Base-by-base conservation (phyloP, 768 basidiomycete genomes). In the Auricularia sp. region DNA sequence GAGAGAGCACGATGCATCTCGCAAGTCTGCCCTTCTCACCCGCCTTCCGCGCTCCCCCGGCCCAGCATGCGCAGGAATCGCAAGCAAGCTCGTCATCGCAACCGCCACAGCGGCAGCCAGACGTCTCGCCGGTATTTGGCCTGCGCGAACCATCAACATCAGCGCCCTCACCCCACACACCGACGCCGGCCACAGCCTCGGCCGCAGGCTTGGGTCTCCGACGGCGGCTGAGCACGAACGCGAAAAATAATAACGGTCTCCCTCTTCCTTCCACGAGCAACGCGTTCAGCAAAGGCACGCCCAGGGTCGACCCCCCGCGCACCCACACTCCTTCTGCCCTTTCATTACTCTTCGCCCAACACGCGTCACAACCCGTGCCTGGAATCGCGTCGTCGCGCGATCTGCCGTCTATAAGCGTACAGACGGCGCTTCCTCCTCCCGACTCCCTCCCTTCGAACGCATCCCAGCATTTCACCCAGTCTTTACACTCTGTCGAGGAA, bases 1-100 rank as follows among this genome's bases (percentile, higher is more conserved):
- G 56, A 6, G 56, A 59, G 29, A 59, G 56, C 56, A 59, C 56
- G 14, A 14, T 59, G 34, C 56, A 59, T 59, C 56, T 59, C 56
- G 56, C 56, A 5, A 59, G 56, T 35, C 34, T 59, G 56, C 56
- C 56, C 6, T 59, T 59, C 34, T 59, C 56, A 14, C 56, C 56
- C 24, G 56, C 14, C 0, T 59, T 59, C 18, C 56, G 29, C 29
- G 24, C 56, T 8, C 14, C 29, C 56, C 56, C 56, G 7, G 10
- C 8, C 24, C 8, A 21, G 8, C 39, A 7, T 42, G 39, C 8
- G 8, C 39, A 42, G 39, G 39, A 42, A 42, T 14, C 39, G 39
- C 39, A 42, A 14, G 39, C 39, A 42, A 14, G 39, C 39, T 6
- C 29, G 24, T 29, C 29, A 59, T 33, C 24, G 16, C 56, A 59